Evolutionary conservation across 164 flowering plant species (phyloP), one percentile per base, ranked within the genome.

Genomic region (Stephania yunnanensis): DNA sequence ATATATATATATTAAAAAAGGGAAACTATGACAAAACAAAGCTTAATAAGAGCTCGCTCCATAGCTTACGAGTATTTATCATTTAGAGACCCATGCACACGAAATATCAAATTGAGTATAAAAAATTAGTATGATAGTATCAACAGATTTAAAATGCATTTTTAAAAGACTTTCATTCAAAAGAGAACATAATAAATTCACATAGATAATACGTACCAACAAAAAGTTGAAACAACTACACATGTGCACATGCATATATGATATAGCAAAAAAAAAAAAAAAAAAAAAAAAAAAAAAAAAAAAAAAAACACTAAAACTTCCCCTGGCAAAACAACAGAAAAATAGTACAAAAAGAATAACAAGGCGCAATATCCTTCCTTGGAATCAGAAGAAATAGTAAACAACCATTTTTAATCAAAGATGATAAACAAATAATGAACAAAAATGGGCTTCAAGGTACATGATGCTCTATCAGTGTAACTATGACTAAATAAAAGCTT

Each of bases 401-500:
- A 36, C 42, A 36, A 36, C 2, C 42, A 36, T 36, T 36, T 36
- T 36, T 36, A 2, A 36, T 2, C 42, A 36, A 36, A 36, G 42
- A 36, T 36, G 42, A 36, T 36, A 36, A 15, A 31, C 25, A 15
- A 31, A 36, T 55, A 12, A 11, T 6, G 19, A 11, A 55, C 17
- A 55, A 55, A 55, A 55, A 6, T 20, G 5, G 63, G 6, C 19
- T 5, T 12, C 63, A 74, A 15, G 52, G 46, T 13, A 74, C 15
- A 42, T 74, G 73, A 61, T 66, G 46, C 31, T 70, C 74, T 65
- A 71, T 71, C 73, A 63, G 70, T 46, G 78, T 70, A 76, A 63
- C 78, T 76, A 76, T 76, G 78, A 70, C 70, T 63, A 45, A 68
- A 68, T 68, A 68, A 13, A 70, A 76, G 72, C 72, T 7, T 31